These are phyloP conservation scores for Dioscorea cayenensis DNA, from an alignment of 116 monocot species.

Conservation along the genomic window DNA sequence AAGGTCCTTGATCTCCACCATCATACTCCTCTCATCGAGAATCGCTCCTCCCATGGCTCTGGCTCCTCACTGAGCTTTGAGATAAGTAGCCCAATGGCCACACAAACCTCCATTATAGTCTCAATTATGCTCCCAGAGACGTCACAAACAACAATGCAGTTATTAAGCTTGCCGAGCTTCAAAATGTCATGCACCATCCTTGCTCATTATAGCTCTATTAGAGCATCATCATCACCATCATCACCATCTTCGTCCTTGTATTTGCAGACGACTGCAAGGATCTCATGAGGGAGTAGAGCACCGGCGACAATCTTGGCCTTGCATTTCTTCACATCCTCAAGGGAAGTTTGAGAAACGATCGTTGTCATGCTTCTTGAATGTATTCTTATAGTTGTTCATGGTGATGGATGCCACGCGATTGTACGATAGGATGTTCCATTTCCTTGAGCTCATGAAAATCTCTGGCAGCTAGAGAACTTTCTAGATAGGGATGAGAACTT, in stretches of 20 bases:
- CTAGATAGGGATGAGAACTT: conserved; percentile 56
- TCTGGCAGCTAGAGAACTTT: conserved; percentile 58
- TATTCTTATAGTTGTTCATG: conserved; percentile 66
- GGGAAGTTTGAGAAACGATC: conserved; percentile 38
- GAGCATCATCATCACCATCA: conserved; percentile 20
- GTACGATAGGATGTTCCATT: conserved; percentile 53
- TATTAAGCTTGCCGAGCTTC: conserved; percentile 27
- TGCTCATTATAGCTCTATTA: conserved; percentile 51
- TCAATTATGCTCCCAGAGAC: conserved; percentile 44
- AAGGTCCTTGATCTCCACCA: conserved; percentile 62
- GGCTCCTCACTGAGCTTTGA: conserved; percentile 35
- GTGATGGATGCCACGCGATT: conserved; percentile 73
- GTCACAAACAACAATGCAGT: conserved; percentile 58
- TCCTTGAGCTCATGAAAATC: conserved; percentile 46
- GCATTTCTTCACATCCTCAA: conserved; percentile 25
- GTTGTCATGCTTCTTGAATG: conserved; percentile 51
- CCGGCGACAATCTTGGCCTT: conserved; percentile 45
- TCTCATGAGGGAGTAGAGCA: conserved; percentile 45
- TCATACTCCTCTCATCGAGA: neutral
- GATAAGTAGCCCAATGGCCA: conserved; percentile 44
- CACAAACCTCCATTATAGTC: conserved; percentile 36
- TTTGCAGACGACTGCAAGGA: neutral
- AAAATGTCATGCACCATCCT: conserved; percentile 42
- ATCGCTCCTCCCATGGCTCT: neutral
- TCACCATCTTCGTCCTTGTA: neutral